phyloP scores from a whole-genome alignment of 306 rosid species.

The Senna tora region DNA sequence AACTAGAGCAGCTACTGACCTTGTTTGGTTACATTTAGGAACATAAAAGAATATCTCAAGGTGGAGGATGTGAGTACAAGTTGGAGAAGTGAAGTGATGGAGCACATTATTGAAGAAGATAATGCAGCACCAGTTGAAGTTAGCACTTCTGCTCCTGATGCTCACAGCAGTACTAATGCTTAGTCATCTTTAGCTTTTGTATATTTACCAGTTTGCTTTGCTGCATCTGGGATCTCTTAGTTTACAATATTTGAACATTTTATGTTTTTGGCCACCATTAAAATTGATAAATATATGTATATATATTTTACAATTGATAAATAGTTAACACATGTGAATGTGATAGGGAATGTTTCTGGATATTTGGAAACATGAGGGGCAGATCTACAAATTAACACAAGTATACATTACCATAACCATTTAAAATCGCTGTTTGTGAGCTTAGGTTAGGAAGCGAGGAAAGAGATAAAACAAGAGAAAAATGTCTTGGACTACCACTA shows the following conservation, averaged over 20 bases:
- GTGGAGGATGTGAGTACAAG: background rate
- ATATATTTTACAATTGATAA: too few relatives aligned
- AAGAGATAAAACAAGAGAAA: constrained; percentile 29
- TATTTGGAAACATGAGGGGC: background rate
- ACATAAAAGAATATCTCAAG: background rate
- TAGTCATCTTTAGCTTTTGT: too few relatives aligned
- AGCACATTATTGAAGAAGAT: background rate
- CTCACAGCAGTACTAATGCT: background rate
- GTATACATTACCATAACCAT: background rate
- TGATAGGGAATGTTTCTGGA: background rate
- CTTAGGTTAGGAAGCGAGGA: background rate
- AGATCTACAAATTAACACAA: background rate
- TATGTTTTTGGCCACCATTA: too few relatives aligned
- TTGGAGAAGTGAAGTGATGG: background rate
- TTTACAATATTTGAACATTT: too few relatives aligned
- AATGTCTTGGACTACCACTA: constrained; percentile 45
- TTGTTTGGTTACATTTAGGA: background rate
- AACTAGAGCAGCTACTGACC: too few relatives aligned
- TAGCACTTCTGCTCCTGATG: background rate
- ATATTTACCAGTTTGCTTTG: too few relatives aligned
- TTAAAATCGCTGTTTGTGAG: background rate
- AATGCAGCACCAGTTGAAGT: background rate
- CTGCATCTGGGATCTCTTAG: too few relatives aligned
- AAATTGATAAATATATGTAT: too few relatives aligned
- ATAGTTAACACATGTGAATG: too few relatives aligned